These are phyloP conservation scores for Metrosideros polymorpha DNA, from an alignment of 441 rosid species.

Conservation along the genomic window DNA sequence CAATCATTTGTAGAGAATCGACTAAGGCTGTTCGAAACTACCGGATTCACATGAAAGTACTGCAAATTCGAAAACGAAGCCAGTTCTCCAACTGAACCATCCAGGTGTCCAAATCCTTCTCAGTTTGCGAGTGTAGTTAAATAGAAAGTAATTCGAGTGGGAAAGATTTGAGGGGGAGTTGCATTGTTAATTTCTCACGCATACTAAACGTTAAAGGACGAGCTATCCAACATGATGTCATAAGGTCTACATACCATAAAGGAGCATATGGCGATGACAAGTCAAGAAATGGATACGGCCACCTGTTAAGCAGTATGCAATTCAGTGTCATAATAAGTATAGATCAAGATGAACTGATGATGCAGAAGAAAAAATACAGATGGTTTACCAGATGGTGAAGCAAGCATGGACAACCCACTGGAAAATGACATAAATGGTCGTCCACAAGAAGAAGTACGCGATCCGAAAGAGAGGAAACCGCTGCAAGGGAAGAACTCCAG, in stretches of 20 bases:
- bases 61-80: not conserved
- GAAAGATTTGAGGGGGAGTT: not conserved
- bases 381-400: conserved; percentile 29
- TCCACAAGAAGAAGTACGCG: conserved; percentile 67
- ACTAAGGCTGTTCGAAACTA: not conserved
- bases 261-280: conserved; percentile 34
- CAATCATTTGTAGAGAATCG: not conserved
- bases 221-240: not conserved
- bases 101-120: not conserved
- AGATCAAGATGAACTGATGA: not conserved
- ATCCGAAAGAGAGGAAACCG: conserved; percentile 70
- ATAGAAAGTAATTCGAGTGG: not conserved
- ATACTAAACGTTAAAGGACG: not conserved
- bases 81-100: not conserved
- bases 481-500: conserved; percentile 16
- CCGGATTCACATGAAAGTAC: not conserved
- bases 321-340: not conserved
- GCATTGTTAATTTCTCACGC: not conserved
- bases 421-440: conserved; percentile 45
- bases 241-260: conserved; percentile 19
- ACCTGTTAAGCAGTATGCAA: conserved; percentile 15
- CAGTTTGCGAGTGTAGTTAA: not conserved
- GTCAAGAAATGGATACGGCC: conserved; percentile 54
- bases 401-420: conserved; percentile 92
- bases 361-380: not conserved